A percentile compares a stretch with the other conserved stretches of the same genome.
phyloP scores from a whole-genome alignment of 2,329 filamentous ascomycete genomes.

The Cadophora sp. region DNA sequence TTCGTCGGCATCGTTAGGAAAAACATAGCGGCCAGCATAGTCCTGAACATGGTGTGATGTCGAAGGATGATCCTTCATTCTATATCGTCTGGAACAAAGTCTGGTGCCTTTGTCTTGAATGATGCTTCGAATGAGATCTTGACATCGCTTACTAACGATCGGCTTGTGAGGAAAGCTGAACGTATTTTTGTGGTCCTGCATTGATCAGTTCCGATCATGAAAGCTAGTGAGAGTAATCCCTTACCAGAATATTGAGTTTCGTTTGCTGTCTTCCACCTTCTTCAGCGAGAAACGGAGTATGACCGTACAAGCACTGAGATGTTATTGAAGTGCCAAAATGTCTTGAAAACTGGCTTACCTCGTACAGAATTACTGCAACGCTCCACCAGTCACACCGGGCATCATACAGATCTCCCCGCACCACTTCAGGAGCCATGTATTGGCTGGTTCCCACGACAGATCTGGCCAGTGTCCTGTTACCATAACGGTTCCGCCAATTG shows the following conservation, averaged over 20 bases:
- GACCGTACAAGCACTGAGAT: constrained; percentile 79
- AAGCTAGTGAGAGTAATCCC: constrained; percentile 44
- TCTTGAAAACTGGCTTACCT: constrained; percentile 52
- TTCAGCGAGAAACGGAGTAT: constrained; percentile 86
- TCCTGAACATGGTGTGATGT: constrained; percentile 40
- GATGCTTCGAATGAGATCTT: constrained; percentile 76
- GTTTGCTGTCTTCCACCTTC: constrained; percentile 76
- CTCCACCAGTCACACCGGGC: constrained; percentile 98
- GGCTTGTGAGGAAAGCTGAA: constrained; percentile 75
- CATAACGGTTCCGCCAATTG: constrained; percentile 71
- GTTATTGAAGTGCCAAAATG: neutral
- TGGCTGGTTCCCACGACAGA: constrained; percentile 95
- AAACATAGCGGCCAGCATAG: constrained; percentile 69
- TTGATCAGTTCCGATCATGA: constrained; percentile 41
- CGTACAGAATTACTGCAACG: constrained; percentile 90
- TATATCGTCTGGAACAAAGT: constrained; percentile 78
- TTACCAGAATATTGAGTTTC: constrained; percentile 82
- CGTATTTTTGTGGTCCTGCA: constrained; percentile 69
- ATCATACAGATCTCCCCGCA: constrained; percentile 83
- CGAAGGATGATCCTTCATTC: constrained; percentile 62
- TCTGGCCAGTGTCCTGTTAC: constrained; percentile 75
- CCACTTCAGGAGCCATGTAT: constrained; percentile 97
- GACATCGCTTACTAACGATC: constrained; percentile 71
- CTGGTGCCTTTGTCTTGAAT: constrained; percentile 78
- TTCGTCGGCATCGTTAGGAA: constrained; percentile 82